Evolutionary conservation across 1,284 basidiomycete genomes (phyloP), one percentile per base, ranked within the genome.

Genomic region (Pulveroboletus sp.): DNA sequence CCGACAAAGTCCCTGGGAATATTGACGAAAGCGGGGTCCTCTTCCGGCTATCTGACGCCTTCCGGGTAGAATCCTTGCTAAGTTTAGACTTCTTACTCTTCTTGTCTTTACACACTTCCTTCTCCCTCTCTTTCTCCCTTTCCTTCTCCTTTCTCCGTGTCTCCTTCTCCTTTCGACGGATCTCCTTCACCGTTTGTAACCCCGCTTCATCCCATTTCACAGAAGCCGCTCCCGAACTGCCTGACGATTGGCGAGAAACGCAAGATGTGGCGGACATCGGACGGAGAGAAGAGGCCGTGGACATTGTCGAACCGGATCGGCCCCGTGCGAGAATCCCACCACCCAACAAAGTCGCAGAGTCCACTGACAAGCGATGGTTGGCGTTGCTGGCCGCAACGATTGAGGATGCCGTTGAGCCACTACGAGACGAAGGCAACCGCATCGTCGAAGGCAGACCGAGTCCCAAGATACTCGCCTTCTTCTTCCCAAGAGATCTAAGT

Each of bases 141-240:
- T 62, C 59, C 36, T 58, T 66, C 38, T 57, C 63, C 48, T 56
- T 59, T 2, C 35, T 50, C 33, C 62, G 64, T n/a, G 49, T 54
- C 26, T 66, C 73, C 56, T 79, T 72, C 60, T 83, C 83, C 64
- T 74, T 74, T 62, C 74, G 76, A 62, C 81, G 76, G 60, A 70
- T 68, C 69, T 83, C 83, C 59, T 78, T 80, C 6, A 79, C 80
- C 2, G 78, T 82, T 64, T 81, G 75, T 43, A 88, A 61, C 1
- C 81, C 79, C 3, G 78, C 79, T 64, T 89, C 89, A 60, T 87
- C 85, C 87, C 88, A 89, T 45, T 76, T 72, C 8, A 89, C 79
- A 39, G 76, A 77, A 18, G 75, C 78, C 12, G 68, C 75, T 31
- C 70, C 75, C 18, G 79, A 78, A 58, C 78, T 79, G n/a, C 77